A percentile compares a stretch with the other conserved stretches of the same genome.
phyloP scores from a whole-genome alignment of 305 asterid species.

The Fraxinus ornus region DNA sequence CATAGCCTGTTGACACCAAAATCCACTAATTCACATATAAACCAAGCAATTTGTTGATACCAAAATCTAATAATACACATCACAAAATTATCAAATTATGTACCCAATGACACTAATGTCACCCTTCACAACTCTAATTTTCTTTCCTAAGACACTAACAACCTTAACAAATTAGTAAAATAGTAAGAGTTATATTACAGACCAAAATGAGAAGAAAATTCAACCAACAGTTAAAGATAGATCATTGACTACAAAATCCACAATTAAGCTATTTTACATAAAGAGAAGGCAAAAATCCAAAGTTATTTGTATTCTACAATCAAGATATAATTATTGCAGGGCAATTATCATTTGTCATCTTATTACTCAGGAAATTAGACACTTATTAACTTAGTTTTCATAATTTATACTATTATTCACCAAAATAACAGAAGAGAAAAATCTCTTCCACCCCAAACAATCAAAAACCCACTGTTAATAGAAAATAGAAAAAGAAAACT shows the following conservation, averaged over 20 bases:
- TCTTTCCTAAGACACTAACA: neutral
- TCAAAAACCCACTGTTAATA: neutral
- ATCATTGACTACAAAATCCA: neutral
- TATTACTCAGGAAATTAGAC: neutral
- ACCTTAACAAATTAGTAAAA: neutral
- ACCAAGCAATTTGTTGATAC: neutral
- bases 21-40: neutral
- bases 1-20: neutral
- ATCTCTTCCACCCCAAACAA: neutral
- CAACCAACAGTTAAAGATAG: neutral
- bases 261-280: neutral
- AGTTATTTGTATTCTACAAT: neutral
- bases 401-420: neutral
- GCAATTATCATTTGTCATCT: neutral
- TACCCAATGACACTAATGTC: neutral
- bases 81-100: neutral
- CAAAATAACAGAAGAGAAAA: neutral
- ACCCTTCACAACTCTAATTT: neutral
- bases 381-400: neutral
- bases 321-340: neutral
- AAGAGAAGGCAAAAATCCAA: neutral
- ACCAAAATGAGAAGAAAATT: neutral
- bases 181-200: neutral
- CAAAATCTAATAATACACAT: neutral
- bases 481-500: neutral